Base-by-base conservation (phyloP, 139 green algal genomes). In the Desmodesmus armatus region DNA sequence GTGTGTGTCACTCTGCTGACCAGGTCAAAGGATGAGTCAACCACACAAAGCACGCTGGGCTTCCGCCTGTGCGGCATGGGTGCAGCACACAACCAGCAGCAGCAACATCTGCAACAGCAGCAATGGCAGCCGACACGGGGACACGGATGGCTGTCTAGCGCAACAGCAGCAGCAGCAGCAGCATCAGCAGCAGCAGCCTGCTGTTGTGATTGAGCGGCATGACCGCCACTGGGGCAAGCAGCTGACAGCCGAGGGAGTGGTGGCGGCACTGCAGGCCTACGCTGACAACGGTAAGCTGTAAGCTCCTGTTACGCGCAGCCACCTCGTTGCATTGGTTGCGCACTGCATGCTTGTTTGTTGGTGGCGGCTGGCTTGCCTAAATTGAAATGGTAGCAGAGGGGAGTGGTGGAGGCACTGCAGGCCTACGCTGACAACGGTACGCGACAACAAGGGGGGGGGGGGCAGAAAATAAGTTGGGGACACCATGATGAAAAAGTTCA, bases 31-130 rank as follows among this genome's bases (percentile, higher is more conserved):
- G 95, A 98, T 41, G 69, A 39, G 17, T 60, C 43, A 21, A 98
- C 95, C 62, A 97, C 93, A 1, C 92, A 97, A 78, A 51, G 87
- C 17, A 84, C 51, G 4, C 78, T 96, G 35, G 95, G 95, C n/a
- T 98, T 96, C 89, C 92, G 96, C 39, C 85, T 98, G 37, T 98
- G 94, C 41, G 95, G 95, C 62, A 91, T 96, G n/a, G 89, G 89
- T 95, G 88, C 88, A 91, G 69, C 35, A 60, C 27, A 27, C 3
- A 33, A 78, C 92, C 67, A 95, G 89, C 60, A 91, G 94, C 53
- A 91, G 93, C 87, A 87, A 95, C 88, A 88, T 92, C 6, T 98
- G 92, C n/a, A n/a, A n/a, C n/a, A n/a, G n/a, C n/a, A n/a, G n/a
- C n/a, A n/a, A n/a, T n/a, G n/a, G n/a, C 87, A 58, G 90, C 31